A percentile compares a stretch with the other conserved stretches of the same genome.
Conservation (phyloP, 257 asterid genomes). For the Salvia hispanica region DNA sequence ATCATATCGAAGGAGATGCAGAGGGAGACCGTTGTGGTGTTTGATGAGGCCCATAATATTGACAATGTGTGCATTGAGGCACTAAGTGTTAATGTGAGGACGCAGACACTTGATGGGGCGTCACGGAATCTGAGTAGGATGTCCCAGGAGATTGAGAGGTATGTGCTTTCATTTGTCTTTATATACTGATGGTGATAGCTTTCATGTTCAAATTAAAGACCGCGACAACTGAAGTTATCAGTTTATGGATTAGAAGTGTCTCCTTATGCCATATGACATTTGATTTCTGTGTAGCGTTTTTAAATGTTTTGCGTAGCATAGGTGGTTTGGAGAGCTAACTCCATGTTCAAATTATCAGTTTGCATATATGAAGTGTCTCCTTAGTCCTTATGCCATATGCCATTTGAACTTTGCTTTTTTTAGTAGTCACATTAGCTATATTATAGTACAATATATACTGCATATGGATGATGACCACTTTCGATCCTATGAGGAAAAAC, state of each 20-base stretch:
- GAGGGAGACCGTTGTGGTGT: constrained; percentile 92
- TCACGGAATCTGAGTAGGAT: constrained; percentile 81
- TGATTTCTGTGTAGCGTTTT: neutral
- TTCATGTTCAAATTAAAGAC: too few relatives aligned
- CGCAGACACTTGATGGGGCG: constrained; percentile 97
- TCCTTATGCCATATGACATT: neutral
- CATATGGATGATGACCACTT: neutral
- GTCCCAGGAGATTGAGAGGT: constrained; percentile 95
- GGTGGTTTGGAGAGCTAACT: neutral
- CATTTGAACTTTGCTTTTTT: constrained; percentile 13
- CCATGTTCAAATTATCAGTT: neutral
- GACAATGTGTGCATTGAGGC: constrained; percentile 99
- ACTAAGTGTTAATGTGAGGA: constrained; percentile 91
- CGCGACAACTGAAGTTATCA: too few relatives aligned
- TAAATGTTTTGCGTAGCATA: neutral
- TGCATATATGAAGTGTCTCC: neutral
- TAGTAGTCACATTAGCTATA: neutral
- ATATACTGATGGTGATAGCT: neutral
- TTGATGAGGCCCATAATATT: constrained; percentile 98
- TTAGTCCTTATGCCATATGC: neutral
- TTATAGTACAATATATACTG: neutral
- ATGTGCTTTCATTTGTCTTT: constrained; percentile 25
- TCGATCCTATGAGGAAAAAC: too few relatives aligned
- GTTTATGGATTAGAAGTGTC: too few relatives aligned
- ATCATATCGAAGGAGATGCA: constrained; percentile 98